phyloP scores from a whole-genome alignment of 768 basidiomycete genomes.

The Panaeolus cyanescens region DNA sequence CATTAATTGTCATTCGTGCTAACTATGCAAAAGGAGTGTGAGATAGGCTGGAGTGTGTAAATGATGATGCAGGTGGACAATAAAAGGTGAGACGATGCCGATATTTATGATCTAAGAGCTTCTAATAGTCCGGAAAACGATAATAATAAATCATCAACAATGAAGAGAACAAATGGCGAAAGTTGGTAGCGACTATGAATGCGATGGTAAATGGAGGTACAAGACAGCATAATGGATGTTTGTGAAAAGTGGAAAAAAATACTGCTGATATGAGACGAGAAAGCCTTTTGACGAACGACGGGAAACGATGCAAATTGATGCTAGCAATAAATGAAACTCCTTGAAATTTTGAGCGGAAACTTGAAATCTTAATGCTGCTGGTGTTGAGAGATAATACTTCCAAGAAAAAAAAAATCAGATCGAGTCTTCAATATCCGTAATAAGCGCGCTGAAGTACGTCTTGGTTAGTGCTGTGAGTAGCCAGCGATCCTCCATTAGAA shows the following conservation, averaged over 20 bases:
- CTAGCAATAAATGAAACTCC: too few species aligned
- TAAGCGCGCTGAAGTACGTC: slow-evolving; percentile 38
- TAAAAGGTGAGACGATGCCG: slow-evolving; percentile 6
- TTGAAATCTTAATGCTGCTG: too few species aligned
- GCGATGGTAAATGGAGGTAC: slow-evolving; percentile 7
- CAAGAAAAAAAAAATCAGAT: slow-evolving; percentile 15
- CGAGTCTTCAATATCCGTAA: slow-evolving; percentile 38
- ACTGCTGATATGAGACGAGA: slow-evolving; percentile 19
- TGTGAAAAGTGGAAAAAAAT: slow-evolving; percentile 9
- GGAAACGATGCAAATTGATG: slow-evolving; percentile 8
- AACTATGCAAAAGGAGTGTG: slow-evolving; percentile 24
- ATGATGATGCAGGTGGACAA: slow-evolving; percentile 9
- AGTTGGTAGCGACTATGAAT: slow-evolving; percentile 10
- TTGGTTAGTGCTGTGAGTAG: slow-evolving; percentile 5
- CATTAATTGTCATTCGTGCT: slow-evolving; percentile 2
- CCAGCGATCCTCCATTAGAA: not conserved
- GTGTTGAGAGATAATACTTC: slow-evolving; percentile 6
- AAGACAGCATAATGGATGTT: slow-evolving; percentile 14
- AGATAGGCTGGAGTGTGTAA: slow-evolving; percentile 26
- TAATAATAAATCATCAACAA: too few species aligned
- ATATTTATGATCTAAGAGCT: not conserved
- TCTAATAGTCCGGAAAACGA: not conserved
- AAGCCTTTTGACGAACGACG: slow-evolving; percentile 8
- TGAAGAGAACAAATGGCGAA: too few species aligned
- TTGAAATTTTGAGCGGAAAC: too few species aligned